Base-by-base conservation (phyloP, 768 basidiomycete genomes). In the Podaxis rugospora region DNA sequence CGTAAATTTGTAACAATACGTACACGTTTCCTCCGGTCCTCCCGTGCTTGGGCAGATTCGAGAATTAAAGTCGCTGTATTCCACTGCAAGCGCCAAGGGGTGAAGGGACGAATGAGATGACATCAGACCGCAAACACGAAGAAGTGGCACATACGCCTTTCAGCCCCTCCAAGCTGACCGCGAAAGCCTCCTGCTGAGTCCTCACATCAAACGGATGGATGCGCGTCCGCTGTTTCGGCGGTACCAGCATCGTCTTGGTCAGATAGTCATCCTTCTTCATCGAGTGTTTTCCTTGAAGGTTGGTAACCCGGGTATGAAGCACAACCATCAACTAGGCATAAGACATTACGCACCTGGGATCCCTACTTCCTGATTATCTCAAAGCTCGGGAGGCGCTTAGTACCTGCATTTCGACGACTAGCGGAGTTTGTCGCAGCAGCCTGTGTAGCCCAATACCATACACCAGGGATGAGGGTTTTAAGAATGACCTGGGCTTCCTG, bases 261-360 rank as follows among this genome's bases (percentile, higher is more conserved):
- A 92, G 72, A 71, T 84, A 90, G 62, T 88, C 85, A 66, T 92
- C 90, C 70, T 88, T 92, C 76, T 89, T 90, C 79, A 83, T 78
- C 28, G 89, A 88, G 64, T 92, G 90, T 71, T 91, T 92, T 62
- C 90, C 87, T 32, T 88, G 65, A 18, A 47, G 13, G 21, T 51
- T 47, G 60, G 60, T 53, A 54, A 36, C 23, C 54, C 61, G 54
- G 64, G 62, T 62, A 40, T 63, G 58, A 62, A 56, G 61, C 56
- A 54, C 36, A 51, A 55, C 9, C 14, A 57, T 52, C 35, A 53
- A 37, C 25, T 14, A 32, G 44, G 55, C 47, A 52, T 10, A 51
- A 54, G 40, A 59, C 35, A 47, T 44, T 37, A 77, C 84, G 66
- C 71, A 87, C 87, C 90, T 63, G 89, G 89, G 50, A 88, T 77